phyloP scores from a whole-genome alignment of 2,329 filamentous ascomycete genomes.

The Fusarium sp. region DNA sequence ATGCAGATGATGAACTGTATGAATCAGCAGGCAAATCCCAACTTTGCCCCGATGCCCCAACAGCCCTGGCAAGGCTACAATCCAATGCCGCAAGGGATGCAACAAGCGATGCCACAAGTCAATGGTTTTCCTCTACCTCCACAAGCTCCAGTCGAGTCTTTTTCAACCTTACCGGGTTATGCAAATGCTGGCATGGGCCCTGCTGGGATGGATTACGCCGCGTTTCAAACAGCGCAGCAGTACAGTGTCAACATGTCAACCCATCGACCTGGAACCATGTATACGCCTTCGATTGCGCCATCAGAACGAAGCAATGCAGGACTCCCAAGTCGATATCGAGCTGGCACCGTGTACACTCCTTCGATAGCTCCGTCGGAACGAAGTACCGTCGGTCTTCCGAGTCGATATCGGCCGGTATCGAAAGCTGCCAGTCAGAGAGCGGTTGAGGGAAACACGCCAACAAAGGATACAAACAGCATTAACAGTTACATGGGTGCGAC shows the following conservation, averaged over 20 bases:
- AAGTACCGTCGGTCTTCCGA: slow-evolving; percentile 31
- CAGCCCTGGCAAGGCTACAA: not conserved
- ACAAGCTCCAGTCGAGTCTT: not conserved
- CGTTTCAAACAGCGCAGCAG: not conserved
- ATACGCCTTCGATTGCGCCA: slow-evolving; percentile 3
- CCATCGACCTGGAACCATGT: not conserved
- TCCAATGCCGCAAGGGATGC: not conserved
- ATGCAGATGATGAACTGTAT: slow-evolving; percentile 17
- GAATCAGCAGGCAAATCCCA: slow-evolving; percentile 7
- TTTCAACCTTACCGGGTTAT: not conserved
- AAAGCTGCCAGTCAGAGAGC: not conserved
- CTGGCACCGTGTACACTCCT: slow-evolving; percentile 2
- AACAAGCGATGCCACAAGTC: not conserved
- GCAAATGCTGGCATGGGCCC: not conserved
- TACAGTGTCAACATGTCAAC: slow-evolving; percentile 8
- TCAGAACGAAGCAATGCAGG: slow-evolving; percentile 29
- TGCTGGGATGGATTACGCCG: not conserved
- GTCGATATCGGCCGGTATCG: slow-evolving; percentile 31
- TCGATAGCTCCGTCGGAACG: slow-evolving; percentile 33
- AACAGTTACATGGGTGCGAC: not conserved
- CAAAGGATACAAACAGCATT: not conserved
- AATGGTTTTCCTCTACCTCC: not conserved
- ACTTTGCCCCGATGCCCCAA: not conserved
- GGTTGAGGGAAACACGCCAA: not conserved
- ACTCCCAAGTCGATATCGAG: slow-evolving; percentile 28